phyloP scores from a whole-genome alignment of 768 basidiomycete genomes.

The Psilocybe azurescens region DNA sequence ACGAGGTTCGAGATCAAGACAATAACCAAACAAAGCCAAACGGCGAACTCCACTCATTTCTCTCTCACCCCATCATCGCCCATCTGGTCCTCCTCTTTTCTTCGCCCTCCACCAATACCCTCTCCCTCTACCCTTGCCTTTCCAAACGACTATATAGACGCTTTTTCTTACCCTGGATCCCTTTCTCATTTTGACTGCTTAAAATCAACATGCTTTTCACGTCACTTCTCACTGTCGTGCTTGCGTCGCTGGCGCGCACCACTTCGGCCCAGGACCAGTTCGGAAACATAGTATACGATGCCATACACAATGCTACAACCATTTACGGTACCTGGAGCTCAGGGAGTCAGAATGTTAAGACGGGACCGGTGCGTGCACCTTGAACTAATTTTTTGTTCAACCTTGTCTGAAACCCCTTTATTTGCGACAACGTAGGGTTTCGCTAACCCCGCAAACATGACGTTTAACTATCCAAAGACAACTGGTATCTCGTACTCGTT shows the following conservation, averaged over 20 bases:
- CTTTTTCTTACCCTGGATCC: constrained; percentile 5
- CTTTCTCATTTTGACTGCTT: constrained; percentile 10
- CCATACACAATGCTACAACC: constrained; percentile 67
- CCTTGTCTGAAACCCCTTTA: constrained; percentile 15
- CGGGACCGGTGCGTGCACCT: constrained; percentile 74
- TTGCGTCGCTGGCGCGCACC: constrained; percentile 42
- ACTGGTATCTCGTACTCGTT: constrained; percentile 92
- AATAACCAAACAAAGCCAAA: constrained; percentile 37
- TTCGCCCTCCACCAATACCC: constrained; percentile 17
- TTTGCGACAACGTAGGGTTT: constrained; percentile 59
- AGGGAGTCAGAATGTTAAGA: constrained; percentile 74
- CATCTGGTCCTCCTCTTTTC: constrained; percentile 20
- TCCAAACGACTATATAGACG: constrained; percentile 7
- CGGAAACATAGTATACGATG: constrained; percentile 42
- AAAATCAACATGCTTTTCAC: constrained; percentile 44
- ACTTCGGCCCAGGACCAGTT: constrained; percentile 36
- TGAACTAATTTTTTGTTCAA: neutral
- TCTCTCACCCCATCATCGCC: constrained; percentile 32
- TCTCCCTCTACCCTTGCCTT: constrained; percentile 11
- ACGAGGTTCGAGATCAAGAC: constrained; percentile 20
- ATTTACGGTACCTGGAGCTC: constrained; percentile 88
- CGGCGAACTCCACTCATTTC: constrained; percentile 32
- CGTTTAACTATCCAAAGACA: constrained; percentile 84
- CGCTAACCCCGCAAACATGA: constrained; percentile 80
- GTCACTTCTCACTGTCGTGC: constrained; percentile 42